Evolutionary conservation across 331 rosid genomes (phyloP).

Genomic region (Malus hybrid): DNA sequence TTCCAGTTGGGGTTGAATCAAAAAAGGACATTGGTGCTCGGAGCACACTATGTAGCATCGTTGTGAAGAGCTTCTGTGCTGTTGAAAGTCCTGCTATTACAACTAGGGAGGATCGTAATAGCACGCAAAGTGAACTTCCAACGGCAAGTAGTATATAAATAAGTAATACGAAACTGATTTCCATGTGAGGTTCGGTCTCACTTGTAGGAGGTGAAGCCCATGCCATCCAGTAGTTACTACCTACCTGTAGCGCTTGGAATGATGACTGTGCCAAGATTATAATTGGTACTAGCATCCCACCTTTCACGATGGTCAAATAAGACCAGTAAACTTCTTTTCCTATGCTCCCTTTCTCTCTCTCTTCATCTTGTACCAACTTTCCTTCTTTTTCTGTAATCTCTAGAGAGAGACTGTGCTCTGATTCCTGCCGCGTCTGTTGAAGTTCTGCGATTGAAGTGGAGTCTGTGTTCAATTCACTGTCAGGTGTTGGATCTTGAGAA

Average conservation of each 20-base stretch:
- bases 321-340: slow-evolving; percentile 68
- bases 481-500: slow-evolving; percentile 27
- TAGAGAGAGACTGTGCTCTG: slow-evolving; percentile 41
- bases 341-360: slow-evolving; percentile 89
- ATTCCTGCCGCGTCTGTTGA: slow-evolving; percentile 24
- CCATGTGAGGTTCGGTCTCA: slow-evolving; percentile 42
- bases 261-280: slow-evolving; percentile 76
- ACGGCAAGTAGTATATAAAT: slow-evolving; percentile 60
- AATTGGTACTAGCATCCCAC: slow-evolving; percentile 67
- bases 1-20: slow-evolving; percentile 93
- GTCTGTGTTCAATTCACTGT: slow-evolving; percentile 33
- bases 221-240: slow-evolving; percentile 96
- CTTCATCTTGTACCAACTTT: slow-evolving; percentile 85
- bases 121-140: slow-evolving; percentile 63
- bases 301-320: slow-evolving; percentile 62
- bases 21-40: slow-evolving; percentile 91
- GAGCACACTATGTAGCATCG: slow-evolving; percentile 59
- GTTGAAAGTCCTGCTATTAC: slow-evolving; percentile 70
- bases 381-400: slow-evolving; percentile 59
- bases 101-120: slow-evolving; percentile 48
- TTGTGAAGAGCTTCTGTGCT: slow-evolving; percentile 61
- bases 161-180: slow-evolving; percentile 48
- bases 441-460: slow-evolving; percentile 33
- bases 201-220: slow-evolving; percentile 83
- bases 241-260: slow-evolving; percentile 77